Base-by-base conservation (phyloP, 306 rosid genomes). In the Glycine latifolia region DNA sequence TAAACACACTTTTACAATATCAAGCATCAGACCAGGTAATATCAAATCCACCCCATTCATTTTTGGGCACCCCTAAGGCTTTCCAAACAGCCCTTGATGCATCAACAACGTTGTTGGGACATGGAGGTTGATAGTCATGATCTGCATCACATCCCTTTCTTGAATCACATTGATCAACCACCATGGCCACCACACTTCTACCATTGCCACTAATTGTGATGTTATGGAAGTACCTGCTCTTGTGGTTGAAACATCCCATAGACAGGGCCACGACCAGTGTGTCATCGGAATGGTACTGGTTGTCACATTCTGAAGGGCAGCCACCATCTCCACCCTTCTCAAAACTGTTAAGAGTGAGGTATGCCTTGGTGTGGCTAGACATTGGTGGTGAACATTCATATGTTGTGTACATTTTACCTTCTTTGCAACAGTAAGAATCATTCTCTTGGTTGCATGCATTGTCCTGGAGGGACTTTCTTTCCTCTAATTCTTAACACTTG, bases 241-340 rank as follows among this genome's bases (percentile, higher is more conserved):
- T 81, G 13, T 78, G 3, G 35, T 71, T 66, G 65, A 81, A 90
- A 91, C 92, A 90, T 43, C 89, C 88, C 0, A 89, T 87, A 0
- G 86, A 88, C 2, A 90, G 61, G 3, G 93, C 91, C 65, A 88
- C 91, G 0, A 82, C 62, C 0, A 79, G 85, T 0, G 48, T 77
- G 74, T 71, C 44, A 69, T 84, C 82, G 0, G 73, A 70, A 77
- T 90, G 93, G 52, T 69, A 86, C 4, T 33, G 53, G 3, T 55
- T 50, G 60, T 90, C 93, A 60, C 91, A 90, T 37, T 71, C 69
- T 4, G 87, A 86, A 49, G 88, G 87, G 6, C 82, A 86, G 0
- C 84, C 84, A 0, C 91, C 89, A 12, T 90, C 92, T 20, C 89
- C 90, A 6, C 83, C 87, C 20, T 81, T 59, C 8, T 87, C 72